Evolutionary conservation across 129 eudicot genomes (phyloP), one percentile per base, ranked within the genome.

Genomic region (Oenanthe sinensis): DNA sequence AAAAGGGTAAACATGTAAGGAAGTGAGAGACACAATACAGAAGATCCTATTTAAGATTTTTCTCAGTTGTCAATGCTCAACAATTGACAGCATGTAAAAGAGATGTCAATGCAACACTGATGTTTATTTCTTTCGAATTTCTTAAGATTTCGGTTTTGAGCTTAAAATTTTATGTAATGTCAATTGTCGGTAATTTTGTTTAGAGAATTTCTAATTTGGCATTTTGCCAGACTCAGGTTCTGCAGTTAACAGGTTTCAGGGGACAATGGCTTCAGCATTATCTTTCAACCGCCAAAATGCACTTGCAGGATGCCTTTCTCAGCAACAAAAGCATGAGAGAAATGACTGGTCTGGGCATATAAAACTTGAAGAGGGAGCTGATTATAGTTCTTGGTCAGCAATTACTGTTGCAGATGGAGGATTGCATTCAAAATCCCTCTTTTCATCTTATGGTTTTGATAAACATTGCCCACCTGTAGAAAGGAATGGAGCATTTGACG

Each of bases 181-280:
- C 28, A 17, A 55, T 55, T 20, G 7, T 55, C 11, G 24, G 65
- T 22, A 6, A 55, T 19, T 12, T 5, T 7, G 65, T 55, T 22
- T 55, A 17, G 3, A 2, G 16, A 55, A 17, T 55, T 55, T 55
- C 65, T 55, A 55, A 55, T 55, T 17, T 22, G 10, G 28, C 28
- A 2, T n/a, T 58, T 26, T 26, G 71, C 22, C 24, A 19, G 40
- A 40, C 85, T 74, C 39, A 77, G 80, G 80, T 78, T 78, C 79
- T 75, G 86, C 86, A 79, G 90, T 79, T 74, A 48, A 81, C 78
- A 75, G 82, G 55, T 71, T 79, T 80, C 84, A 80, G 67, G 86
- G 80, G 24, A 76, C 46, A 36, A 54, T 81, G 43, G 46, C 46
- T 71, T 75, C 80, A 49, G 67, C 47, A 49, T 49, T 84, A 76